These are phyloP conservation scores for Serendipita sp. DNA, from an alignment of 768 basidiomycete genomes.

Conservation along the genomic window DNA sequence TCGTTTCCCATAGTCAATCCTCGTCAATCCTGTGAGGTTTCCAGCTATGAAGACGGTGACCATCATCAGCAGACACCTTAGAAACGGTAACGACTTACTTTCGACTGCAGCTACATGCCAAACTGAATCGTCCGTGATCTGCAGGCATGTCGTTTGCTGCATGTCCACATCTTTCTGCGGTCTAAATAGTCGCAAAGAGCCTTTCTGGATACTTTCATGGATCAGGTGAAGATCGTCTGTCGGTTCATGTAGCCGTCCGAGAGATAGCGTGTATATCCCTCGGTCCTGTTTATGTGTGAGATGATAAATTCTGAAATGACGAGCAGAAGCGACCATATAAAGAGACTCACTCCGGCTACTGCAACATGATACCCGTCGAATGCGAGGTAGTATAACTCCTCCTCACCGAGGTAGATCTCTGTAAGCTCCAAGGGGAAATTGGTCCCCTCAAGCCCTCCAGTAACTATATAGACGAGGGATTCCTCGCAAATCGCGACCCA, in stretches of 20 bases:
- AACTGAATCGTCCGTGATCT: not conserved
- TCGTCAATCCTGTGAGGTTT: not conserved
- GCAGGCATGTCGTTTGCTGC: not conserved
- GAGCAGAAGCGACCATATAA: not conserved
- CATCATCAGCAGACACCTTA: not conserved
- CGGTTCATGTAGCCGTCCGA: not conserved
- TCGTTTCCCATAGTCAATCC: not conserved
- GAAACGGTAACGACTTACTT: not conserved
- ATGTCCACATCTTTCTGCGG: not conserved
- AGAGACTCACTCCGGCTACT: not conserved
- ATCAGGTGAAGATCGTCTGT: not conserved
- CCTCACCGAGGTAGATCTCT: not conserved
- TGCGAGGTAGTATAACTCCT: not conserved
- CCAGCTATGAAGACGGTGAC: not conserved
- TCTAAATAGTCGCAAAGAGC: not conserved
- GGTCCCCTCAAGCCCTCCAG: not conserved
- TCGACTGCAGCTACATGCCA: not conserved
- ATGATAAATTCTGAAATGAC: not conserved
- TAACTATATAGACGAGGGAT: not conserved
- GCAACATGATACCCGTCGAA: slow-evolving; percentile 1
- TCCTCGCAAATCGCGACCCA: not conserved
- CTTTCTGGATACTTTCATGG: not conserved
- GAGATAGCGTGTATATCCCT: not conserved
- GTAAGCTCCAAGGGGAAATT: not conserved
- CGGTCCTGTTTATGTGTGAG: not conserved